These are phyloP conservation scores for Aristolochia californica DNA, from an alignment of 164 flowering plant genomes.

Conservation along the genomic window DNA sequence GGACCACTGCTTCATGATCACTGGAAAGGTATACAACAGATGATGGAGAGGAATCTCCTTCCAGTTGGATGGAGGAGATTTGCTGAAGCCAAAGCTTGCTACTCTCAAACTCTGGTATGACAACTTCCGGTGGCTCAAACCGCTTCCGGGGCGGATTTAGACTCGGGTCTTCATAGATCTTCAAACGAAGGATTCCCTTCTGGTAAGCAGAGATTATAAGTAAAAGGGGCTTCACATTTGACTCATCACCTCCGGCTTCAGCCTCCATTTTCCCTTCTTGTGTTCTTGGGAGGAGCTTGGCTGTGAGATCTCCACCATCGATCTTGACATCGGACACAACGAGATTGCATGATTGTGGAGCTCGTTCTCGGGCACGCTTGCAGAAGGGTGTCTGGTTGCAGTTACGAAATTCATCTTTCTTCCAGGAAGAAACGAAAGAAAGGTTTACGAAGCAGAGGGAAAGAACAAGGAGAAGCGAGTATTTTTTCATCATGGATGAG, in stretches of 20 bases:
- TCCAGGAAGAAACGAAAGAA: slow-evolving; percentile 53
- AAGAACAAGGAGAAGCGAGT: neutral
- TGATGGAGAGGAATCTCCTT: slow-evolving; percentile 27
- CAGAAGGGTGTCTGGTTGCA: slow-evolving; percentile 98
- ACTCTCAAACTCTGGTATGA: slow-evolving; percentile 37
- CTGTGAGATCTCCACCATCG: slow-evolving; percentile 58
- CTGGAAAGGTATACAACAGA: slow-evolving; percentile 49
- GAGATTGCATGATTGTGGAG: slow-evolving; percentile 45
- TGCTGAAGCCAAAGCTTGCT: slow-evolving; percentile 69
- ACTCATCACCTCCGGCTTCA: neutral
- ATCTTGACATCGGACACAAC: slow-evolving; percentile 40
- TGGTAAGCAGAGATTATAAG: slow-evolving; percentile 56
- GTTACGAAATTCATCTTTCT: slow-evolving; percentile 89
- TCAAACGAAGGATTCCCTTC: slow-evolving; percentile 55
- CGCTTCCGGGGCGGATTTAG: slow-evolving; percentile 53
- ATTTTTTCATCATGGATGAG: no score
- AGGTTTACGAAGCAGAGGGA: slow-evolving; percentile 1
- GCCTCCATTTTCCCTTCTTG: slow-evolving; percentile 2
- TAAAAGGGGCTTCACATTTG: slow-evolving; percentile 36
- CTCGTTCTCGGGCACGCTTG: slow-evolving; percentile 76
- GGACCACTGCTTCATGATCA: slow-evolving; percentile 63
- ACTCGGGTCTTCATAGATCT: slow-evolving; percentile 62
- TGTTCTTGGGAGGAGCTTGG: slow-evolving; percentile 38
- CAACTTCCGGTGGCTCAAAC: slow-evolving; percentile 77
- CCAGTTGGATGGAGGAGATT: slow-evolving; percentile 26